Evolutionary conservation across 2,329 filamentous ascomycete genomes (phyloP).

Genomic region (Ascochyta clinopodiicola): DNA sequence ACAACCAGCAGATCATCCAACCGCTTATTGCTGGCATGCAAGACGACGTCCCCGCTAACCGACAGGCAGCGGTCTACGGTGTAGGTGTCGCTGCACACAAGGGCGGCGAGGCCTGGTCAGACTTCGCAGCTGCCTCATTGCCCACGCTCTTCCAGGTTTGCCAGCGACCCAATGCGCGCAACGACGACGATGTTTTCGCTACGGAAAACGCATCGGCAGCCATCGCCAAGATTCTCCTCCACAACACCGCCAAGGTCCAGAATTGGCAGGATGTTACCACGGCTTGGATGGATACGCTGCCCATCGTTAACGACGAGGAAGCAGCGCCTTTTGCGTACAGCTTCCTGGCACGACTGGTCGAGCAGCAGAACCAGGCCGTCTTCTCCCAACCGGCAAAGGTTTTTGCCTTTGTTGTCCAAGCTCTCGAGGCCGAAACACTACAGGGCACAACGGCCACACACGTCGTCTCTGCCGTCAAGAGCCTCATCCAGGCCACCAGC

Average conservation of each 20-base stretch:
- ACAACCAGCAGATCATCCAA: conserved; percentile 83
- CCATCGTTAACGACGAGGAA: conserved; percentile 94
- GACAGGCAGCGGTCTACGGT: conserved; percentile 94
- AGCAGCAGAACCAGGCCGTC: conserved; percentile 89
- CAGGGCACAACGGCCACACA: conserved; percentile 81
- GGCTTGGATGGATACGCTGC: conserved; percentile 91
- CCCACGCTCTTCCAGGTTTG: conserved; percentile 85
- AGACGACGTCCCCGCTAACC: conserved; percentile 85
- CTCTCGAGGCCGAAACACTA: conserved; percentile 87
- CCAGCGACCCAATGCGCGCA: conserved; percentile 79
- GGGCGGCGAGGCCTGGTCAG: conserved; percentile 84
- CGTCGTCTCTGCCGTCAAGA: conserved; percentile 79
- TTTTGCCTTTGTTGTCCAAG: conserved; percentile 85
- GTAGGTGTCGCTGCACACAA: conserved; percentile 95
- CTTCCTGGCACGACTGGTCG: conserved; percentile 89
- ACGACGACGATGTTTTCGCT: conserved; percentile 93
- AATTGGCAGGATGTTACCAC: conserved; percentile 77
- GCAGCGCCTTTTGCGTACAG: conserved; percentile 95
- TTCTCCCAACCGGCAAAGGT: conserved; percentile 78
- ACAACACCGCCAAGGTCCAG: conserved; percentile 77
- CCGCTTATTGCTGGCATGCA: conserved; percentile 86
- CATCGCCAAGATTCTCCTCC: conserved; percentile 96
- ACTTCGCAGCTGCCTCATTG: conserved; percentile 81
- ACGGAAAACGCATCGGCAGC: conserved; percentile 97
- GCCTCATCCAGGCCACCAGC: conserved; percentile 74